Base-by-base conservation (phyloP, 371 early-diverging fungal species). In the Enterospora canceri region DNA sequence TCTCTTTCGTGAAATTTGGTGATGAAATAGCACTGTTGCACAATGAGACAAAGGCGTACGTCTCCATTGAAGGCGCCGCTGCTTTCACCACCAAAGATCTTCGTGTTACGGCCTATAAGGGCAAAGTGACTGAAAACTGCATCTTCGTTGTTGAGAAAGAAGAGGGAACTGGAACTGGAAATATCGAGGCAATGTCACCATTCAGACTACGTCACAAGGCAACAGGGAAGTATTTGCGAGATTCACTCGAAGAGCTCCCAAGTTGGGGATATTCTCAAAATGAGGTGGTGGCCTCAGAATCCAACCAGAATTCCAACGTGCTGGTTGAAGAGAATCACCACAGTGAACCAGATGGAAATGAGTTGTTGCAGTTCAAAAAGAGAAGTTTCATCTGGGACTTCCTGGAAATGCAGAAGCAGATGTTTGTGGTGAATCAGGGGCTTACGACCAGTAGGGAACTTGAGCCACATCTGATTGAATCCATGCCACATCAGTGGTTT, bases 251-350 rank as follows among this genome's bases (percentile, higher is more conserved):
- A 21, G 84, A 84, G 28, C 84, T 93, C 40, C 99, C 99, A 1
- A 85, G 88, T 67, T 98, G 99, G 99, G 99, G 96, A 15, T 92
- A 90, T 83, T 86, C 86, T 65, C 98, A 98, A 79, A 83, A 86
- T 1, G 97, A 96, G 76, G 90, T 95, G 0, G 80, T 83, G 1
- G 95, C 94, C 30, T 72, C 84, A n/a, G 63, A 85, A 56, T 75
- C 83, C 15, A 81, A 85, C 16, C 74, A 79, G 82, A 12, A 4
- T 12, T 24, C 19, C 23, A 4, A 15, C 5, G 5, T 47, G 4
- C 5, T 16, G 2, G 51, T 40, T 56, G 65, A 67, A 12, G 48
- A 59, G 49, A 72, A 76, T 58, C 40, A 3, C 15, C 34, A 5
- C 18, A 21, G 8, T 21, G 24, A 63, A 3, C 4, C 55, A 19